Conservation (phyloP, 805 yeast species). For the Limtongia smithiae region DNA sequence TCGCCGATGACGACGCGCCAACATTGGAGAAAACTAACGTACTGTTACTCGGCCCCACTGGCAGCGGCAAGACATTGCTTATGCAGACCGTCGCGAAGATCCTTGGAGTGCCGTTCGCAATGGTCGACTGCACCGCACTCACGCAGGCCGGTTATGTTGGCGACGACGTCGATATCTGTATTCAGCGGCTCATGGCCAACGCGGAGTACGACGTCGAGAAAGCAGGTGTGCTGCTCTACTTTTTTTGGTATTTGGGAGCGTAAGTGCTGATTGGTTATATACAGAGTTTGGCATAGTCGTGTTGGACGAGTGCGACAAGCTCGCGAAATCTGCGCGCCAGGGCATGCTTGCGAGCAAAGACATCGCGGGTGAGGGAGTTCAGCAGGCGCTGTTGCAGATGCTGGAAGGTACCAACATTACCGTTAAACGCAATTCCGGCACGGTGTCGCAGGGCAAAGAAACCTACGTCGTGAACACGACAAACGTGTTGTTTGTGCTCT, state of each 20-base stretch:
- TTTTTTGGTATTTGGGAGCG: too few relatives aligned
- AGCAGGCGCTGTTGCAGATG: constrained; percentile 54
- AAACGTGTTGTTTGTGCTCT: constrained; percentile 52
- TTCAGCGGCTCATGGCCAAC: constrained; percentile 49
- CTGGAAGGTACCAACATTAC: constrained; percentile 56
- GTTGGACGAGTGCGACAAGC: constrained; percentile 56
- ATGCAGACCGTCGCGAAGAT: constrained; percentile 53
- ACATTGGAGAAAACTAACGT: constrained; percentile 56
- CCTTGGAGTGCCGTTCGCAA: constrained; percentile 54
- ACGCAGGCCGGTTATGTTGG: constrained; percentile 67
- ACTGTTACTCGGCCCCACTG: constrained; percentile 56
- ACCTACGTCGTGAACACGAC: constrained; percentile 52
- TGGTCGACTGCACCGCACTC: constrained; percentile 58
- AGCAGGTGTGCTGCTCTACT: constrained; percentile 7
- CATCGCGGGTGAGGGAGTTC: constrained; percentile 64
- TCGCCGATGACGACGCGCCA: constrained; percentile 40
- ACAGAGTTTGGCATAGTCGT: constrained; percentile 59
- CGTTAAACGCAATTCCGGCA: constrained; percentile 33
- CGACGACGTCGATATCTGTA: constrained; percentile 58
- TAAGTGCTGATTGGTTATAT: neutral
- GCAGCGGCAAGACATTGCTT: constrained; percentile 58
- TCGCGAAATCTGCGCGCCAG: constrained; percentile 44
- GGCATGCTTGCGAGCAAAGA: constrained; percentile 40
- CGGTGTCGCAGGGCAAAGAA: constrained; percentile 33
- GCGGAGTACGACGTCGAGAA: constrained; percentile 51